Percentiles rank a stretch among this genome's conserved stretches.
These are phyloP conservation scores for Volvariella volvacea DNA, from an alignment of 1,284 basidiomycete genomes.

Conservation along the genomic window DNA sequence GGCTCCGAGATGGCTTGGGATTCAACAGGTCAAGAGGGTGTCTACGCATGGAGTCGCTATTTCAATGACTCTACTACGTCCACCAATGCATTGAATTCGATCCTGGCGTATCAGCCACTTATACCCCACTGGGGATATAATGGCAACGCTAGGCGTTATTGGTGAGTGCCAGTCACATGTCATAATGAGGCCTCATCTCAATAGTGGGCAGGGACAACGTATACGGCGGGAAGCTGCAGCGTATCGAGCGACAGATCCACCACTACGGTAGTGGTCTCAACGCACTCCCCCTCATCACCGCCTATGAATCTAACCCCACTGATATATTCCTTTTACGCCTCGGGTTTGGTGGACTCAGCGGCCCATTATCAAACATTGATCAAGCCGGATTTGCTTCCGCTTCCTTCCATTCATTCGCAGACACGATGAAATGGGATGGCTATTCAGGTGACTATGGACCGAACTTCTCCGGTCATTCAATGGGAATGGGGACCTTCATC, in stretches of 20 bases:
- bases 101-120: too few species aligned
- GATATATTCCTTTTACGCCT: conserved; percentile 48
- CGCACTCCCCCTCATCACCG: conserved; percentile 45
- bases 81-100: too few species aligned
- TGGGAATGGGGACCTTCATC: too few species aligned
- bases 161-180: conserved; percentile 23
- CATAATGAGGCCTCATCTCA: neutral
- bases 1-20: too few species aligned
- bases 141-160: conserved; percentile 53
- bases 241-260: conserved; percentile 53
- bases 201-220: conserved; percentile 41
- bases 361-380: conserved; percentile 50
- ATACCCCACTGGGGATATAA: conserved; percentile 59
- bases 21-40: too few species aligned
- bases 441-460: too few species aligned
- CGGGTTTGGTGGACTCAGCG: conserved; percentile 46
- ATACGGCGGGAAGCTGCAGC: conserved; percentile 49
- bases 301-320: conserved; percentile 40
- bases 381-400: conserved; percentile 49
- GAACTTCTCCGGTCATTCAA: too few species aligned
- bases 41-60: too few species aligned
- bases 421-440: conserved; percentile 53
- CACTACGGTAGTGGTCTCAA: conserved; percentile 57
- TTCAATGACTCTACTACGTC: too few species aligned
- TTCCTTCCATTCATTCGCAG: conserved; percentile 53